These are phyloP conservation scores for Flaveria robusta DNA, from an alignment of 129 eudicot genomes.

Conservation along the genomic window DNA sequence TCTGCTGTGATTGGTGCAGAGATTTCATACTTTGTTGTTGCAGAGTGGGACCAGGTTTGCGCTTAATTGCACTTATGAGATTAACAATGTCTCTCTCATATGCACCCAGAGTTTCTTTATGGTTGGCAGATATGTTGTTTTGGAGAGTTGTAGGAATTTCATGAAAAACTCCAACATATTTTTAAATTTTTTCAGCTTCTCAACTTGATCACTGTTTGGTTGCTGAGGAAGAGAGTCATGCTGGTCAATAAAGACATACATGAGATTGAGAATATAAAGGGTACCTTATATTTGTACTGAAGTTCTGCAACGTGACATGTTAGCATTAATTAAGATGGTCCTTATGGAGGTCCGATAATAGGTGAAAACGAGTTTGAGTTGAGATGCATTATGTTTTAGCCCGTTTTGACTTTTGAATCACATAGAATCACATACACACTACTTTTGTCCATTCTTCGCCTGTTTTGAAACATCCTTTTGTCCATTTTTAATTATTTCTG, in stretches of 20 bases:
- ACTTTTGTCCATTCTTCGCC: neutral
- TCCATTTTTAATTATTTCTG: neutral
- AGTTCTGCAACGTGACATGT: neutral
- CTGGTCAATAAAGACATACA: constrained; percentile 42
- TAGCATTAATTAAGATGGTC: neutral
- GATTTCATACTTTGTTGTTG: constrained; percentile 62
- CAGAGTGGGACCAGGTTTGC: constrained; percentile 51
- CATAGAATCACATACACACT: neutral
- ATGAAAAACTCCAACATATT: constrained; percentile 69
- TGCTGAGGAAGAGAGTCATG: constrained; percentile 77
- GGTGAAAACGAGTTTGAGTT: neutral
- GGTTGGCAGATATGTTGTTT: constrained; percentile 44
- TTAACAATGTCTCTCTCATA: constrained; percentile 67
- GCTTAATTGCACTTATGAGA: constrained; percentile 58
- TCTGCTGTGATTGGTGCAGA: constrained; percentile 67
- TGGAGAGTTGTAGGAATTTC: constrained; percentile 54
- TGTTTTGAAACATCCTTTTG: neutral
- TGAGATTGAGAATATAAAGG: neutral
- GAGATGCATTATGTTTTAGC: neutral
- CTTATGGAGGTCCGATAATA: neutral
- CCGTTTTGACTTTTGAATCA: constrained; percentile 1
- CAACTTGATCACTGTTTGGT: constrained; percentile 59
- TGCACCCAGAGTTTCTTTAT: constrained; percentile 60
- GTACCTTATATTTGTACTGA: neutral
- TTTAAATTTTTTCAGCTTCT: constrained; percentile 61